Evolutionary conservation across 768 basidiomycete species (phyloP), one percentile per base, ranked within the genome.

Genomic region (Punctularia strigosozonata): DNA sequence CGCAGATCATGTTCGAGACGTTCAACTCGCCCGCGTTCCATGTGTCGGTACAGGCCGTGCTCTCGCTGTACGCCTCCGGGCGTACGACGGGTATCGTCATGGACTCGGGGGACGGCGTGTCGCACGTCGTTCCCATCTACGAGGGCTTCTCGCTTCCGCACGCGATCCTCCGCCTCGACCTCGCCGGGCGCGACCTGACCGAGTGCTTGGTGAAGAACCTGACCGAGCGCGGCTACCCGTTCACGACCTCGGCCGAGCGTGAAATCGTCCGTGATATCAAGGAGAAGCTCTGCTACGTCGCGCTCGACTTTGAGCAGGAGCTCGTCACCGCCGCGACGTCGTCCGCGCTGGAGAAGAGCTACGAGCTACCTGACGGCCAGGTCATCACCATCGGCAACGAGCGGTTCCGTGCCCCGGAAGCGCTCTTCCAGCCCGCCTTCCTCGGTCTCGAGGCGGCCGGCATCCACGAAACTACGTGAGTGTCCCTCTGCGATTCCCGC

Each of bases 231-330:
- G 91, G 91, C 8, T 92, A 95, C 63, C 72, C 77, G 14, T 94
- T 95, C 75, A 91, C 86, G 50, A 94, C 90, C 46, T 83, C 87
- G 10, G 89, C 87, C 25, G 89, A 90, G 65, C 75, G 79, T 53
- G 89, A 91, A 77, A 89, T 95, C 43, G 91, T 94, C 50, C 74
- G 91, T 43, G 91, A 94, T 60, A 92, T 95, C 72, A 95, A 95
- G 72, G 77, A 80, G 66, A 80, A 80, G 61, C 77, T 92, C 21
- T 91, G 89, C 61, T 92, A 92, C 57, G 90, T 94, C 47, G 89
- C 89, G 26, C 74, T 91, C 44, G 89, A 92, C 62, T 92, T 91
- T 49, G 88, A 92, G 56, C 84, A 91, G 61, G 90, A 94, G 63
- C 67, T 92, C 49, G 81, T 87, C 63, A 87, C 84, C 17, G 88